Conservation (phyloP, 768 basidiomycete genomes). For the Xerocomus potaroensis region DNA sequence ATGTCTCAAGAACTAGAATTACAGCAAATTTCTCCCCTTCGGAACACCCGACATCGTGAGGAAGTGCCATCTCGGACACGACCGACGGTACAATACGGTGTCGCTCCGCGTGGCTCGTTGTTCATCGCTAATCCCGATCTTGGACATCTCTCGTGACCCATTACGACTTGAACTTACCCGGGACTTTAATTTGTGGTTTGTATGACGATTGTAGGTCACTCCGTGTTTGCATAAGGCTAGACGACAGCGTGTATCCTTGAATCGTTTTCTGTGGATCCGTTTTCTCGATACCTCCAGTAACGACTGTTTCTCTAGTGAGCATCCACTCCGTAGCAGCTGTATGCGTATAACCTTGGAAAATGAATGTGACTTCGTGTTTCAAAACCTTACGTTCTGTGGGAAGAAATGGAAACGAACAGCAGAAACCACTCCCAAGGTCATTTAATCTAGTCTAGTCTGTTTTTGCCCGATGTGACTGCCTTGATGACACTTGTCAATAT, state of each 20-base stretch:
- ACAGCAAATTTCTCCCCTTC: slow-evolving; percentile 25
- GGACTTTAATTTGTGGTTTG: not conserved
- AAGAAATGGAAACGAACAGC: not conserved
- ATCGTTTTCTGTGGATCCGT: not conserved
- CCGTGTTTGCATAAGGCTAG: slow-evolving; percentile 2
- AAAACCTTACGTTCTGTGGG: too few species aligned
- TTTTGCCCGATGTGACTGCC: too few species aligned
- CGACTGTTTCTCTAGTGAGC: not conserved
- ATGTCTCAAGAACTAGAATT: slow-evolving; percentile 53
- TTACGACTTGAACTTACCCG: slow-evolving; percentile 2
- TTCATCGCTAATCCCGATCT: slow-evolving; percentile 67
- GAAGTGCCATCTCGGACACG: slow-evolving; percentile 38
- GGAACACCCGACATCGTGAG: slow-evolving; percentile 41
- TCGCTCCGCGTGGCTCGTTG: slow-evolving; percentile 57
- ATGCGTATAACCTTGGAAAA: too few species aligned
- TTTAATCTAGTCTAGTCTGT: not conserved
- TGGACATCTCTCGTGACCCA: slow-evolving; percentile 12
- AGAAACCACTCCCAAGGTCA: not conserved
- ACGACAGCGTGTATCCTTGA: slow-evolving; percentile 3
- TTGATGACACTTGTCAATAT: not conserved
- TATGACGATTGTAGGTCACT: slow-evolving; percentile 1
- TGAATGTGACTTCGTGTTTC: too few species aligned
- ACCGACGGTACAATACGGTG: slow-evolving; percentile 54
- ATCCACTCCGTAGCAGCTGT: not conserved
- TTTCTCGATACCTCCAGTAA: slow-evolving; percentile 9